A percentile compares a stretch with the other conserved stretches of the same genome.
Conservation (phyloP, 2,329 filamentous ascomycete genomes). For the Cladobotryum mycophilum region DNA sequence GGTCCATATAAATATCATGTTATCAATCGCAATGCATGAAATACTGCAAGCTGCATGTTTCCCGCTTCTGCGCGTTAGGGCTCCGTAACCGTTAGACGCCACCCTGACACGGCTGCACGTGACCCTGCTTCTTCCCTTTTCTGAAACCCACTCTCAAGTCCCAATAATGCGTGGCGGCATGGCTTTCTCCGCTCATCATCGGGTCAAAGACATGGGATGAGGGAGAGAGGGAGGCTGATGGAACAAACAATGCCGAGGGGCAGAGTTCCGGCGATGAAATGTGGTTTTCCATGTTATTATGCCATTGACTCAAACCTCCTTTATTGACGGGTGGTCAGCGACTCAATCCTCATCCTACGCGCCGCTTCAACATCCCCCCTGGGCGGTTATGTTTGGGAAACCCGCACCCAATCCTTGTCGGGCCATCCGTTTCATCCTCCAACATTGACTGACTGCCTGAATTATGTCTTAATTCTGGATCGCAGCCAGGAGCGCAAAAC, state of each 20-base stretch:
- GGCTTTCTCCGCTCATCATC: conserved; percentile 2
- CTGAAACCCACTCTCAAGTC: not conserved
- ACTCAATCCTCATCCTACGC: not conserved
- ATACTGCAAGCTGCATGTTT: too few relatives aligned
- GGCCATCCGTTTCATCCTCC: not conserved
- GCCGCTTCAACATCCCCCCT: not conserved
- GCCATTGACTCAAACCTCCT: not conserved
- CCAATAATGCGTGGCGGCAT: not conserved
- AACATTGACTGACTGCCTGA: not conserved
- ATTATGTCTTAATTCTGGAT: not conserved
- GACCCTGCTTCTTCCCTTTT: not conserved
- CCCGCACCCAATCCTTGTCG: not conserved
- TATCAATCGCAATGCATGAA: too few relatives aligned
- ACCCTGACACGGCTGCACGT: conserved; percentile 10
- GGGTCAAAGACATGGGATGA: not conserved
- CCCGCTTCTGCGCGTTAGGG: too few relatives aligned
- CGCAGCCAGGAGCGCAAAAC: not conserved
- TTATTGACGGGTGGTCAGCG: not conserved
- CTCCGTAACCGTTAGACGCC: conserved; percentile 7
- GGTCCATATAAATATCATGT: too few relatives aligned
- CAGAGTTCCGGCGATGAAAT: too few relatives aligned
- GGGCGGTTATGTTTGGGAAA: not conserved
- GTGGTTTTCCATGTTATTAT: too few relatives aligned
- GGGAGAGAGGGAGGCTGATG: not conserved
- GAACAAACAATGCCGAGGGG: too few relatives aligned